phyloP scores from a whole-genome alignment of 202 grass and related monocot genomes.

The Brachypodium distachyon region DNA sequence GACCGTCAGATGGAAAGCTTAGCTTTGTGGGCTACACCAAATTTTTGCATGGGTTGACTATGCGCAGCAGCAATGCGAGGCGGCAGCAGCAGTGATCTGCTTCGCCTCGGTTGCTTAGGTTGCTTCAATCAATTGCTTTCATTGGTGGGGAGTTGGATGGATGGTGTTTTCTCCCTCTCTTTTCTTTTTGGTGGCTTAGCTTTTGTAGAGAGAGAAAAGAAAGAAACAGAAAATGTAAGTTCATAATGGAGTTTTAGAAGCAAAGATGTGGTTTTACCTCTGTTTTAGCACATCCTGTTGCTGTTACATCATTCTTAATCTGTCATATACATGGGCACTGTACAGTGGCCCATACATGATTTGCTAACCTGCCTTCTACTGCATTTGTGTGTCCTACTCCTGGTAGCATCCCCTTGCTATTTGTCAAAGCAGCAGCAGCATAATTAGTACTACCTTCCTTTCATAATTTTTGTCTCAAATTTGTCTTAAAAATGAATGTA shows the following conservation, averaged over 20 bases:
- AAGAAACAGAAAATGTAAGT: constrained; percentile 44
- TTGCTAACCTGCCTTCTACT: background rate
- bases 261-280: constrained; percentile 30
- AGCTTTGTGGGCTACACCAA: constrained; percentile 90
- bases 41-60: constrained; percentile 93
- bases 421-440: background rate
- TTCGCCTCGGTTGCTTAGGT: constrained; percentile 29
- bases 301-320: constrained; percentile 11
- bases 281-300: background rate
- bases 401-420: background rate
- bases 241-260: constrained; percentile 44
- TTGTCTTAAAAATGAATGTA: too few relatives aligned
- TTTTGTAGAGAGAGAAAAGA: constrained; percentile 43
- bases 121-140: constrained; percentile 47
- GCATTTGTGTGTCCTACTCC: background rate
- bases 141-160: constrained; percentile 33
- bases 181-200: constrained; percentile 27
- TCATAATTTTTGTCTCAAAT: too few relatives aligned
- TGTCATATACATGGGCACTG: constrained; percentile 19
- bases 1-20: constrained; percentile 70
- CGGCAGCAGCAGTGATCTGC: constrained; percentile 35
- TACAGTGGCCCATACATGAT: constrained; percentile 21
- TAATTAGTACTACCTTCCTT: too few relatives aligned
- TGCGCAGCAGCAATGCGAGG: constrained; percentile 60
- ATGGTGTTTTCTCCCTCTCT: constrained; percentile 11